phyloP scores from a whole-genome alignment of 176 grass and related monocot genomes.

The Oryza meyeriana region DNA sequence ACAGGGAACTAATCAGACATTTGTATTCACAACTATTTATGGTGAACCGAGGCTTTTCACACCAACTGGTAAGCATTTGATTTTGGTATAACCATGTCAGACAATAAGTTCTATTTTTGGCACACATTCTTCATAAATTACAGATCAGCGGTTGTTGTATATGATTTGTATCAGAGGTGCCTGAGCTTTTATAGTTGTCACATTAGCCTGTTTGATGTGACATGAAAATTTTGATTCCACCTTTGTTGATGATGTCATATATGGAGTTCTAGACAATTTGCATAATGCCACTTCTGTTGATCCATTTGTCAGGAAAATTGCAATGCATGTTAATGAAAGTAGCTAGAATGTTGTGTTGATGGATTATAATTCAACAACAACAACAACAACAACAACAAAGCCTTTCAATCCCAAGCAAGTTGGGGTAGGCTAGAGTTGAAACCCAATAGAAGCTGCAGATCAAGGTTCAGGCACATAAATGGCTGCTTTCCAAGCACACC shows the following conservation, averaged over 20 bases:
- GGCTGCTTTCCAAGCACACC: too few species aligned
- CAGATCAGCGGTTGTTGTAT: background rate
- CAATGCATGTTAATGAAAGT: background rate
- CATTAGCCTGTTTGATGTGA: background rate
- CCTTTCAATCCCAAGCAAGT: too few species aligned
- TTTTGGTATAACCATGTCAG: background rate
- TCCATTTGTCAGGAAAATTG: background rate
- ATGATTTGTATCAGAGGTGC: background rate
- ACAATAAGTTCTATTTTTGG: background rate
- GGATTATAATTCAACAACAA: background rate
- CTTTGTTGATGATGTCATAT: background rate
- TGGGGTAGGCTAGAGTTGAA: too few species aligned
- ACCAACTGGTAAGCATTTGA: slow-evolving; percentile 57
- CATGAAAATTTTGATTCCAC: background rate
- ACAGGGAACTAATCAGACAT: slow-evolving; percentile 80
- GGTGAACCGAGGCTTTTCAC: slow-evolving; percentile 76
- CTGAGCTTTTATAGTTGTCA: background rate
- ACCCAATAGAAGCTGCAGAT: too few species aligned
- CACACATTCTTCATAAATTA: background rate
- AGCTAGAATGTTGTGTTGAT: background rate
- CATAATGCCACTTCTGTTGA: background rate
- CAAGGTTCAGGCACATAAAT: too few species aligned
- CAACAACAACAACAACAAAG: too few species aligned
- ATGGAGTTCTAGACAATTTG: background rate
- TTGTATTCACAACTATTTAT: slow-evolving; percentile 82